Conservation (phyloP, 169 alveolate genomes). For the Plasmodium billcollinsi region DNA sequence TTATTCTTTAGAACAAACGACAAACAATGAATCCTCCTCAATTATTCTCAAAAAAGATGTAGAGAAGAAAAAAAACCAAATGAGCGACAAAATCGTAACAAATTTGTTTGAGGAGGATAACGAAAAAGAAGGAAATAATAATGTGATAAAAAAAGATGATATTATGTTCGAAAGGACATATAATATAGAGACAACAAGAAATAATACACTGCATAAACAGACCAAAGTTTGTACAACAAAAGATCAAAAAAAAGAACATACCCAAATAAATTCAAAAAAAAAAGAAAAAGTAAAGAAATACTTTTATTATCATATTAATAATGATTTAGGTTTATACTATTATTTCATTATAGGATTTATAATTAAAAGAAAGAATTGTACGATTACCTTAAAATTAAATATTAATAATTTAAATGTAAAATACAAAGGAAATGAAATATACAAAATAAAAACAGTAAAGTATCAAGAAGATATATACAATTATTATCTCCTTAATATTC, state of each 20-base stretch:
- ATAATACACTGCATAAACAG: neutral
- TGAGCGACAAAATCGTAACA: too few species aligned
- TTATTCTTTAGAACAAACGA: too few species aligned
- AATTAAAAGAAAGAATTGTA: slow-evolving; percentile 20
- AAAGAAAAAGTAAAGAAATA: neutral
- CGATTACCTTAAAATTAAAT: slow-evolving; percentile 1
- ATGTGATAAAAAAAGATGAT: neutral
- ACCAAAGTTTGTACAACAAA: neutral
- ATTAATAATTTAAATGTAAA: neutral
- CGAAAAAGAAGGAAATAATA: neutral
- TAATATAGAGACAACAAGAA: neutral
- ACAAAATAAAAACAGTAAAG: slow-evolving; percentile 9
- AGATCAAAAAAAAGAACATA: neutral
- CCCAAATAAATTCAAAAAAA: neutral
- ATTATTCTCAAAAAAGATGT: too few species aligned
- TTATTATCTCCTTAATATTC: slow-evolving; percentile 32
- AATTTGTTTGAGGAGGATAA: neutral
- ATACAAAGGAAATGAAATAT: neutral
- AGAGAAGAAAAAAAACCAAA: too few species aligned
- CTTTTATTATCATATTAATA: neutral
- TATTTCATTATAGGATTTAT: slow-evolving; percentile 45
- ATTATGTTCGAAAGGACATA: too few species aligned
- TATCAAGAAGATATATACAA: slow-evolving; percentile 14
- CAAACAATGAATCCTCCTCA: too few species aligned
- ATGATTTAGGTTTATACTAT: slow-evolving; percentile 31